Evolutionary conservation across 2,329 filamentous ascomycete genomes (phyloP).

Genomic region (Alternaria gaisen): DNA sequence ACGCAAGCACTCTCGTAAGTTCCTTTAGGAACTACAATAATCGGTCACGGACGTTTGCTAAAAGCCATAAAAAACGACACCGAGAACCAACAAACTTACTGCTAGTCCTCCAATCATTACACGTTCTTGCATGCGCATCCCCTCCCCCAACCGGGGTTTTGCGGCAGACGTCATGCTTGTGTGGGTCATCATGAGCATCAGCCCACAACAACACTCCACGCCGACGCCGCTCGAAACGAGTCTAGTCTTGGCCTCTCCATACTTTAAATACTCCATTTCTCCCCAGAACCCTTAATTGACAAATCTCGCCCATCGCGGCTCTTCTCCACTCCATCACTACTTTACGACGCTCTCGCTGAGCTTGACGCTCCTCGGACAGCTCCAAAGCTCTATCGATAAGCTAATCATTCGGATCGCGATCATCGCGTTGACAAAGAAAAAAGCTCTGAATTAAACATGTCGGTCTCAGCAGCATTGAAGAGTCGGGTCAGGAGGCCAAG

Average conservation of each 20-base stretch:
- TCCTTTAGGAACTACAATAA: neutral
- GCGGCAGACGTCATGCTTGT: conserved; percentile 26
- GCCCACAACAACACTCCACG: conserved; percentile 20
- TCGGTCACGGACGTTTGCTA: neutral
- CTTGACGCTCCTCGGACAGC: conserved; percentile 2
- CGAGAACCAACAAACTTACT: neutral
- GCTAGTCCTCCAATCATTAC: neutral
- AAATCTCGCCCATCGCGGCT: conserved; percentile 12
- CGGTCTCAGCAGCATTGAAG: conserved; percentile 77
- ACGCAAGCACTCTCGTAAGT: neutral
- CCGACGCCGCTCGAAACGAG: conserved; percentile 14
- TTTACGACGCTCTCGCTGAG: conserved; percentile 2
- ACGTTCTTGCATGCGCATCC: conserved; percentile 1
- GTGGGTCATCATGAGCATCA: conserved; percentile 22
- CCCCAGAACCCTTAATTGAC: conserved; percentile 2
- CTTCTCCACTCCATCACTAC: conserved; percentile 20
- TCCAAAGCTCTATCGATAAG: conserved; percentile 23
- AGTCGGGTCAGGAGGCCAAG: conserved; percentile 78
- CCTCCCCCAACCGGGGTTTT: conserved; percentile 18
- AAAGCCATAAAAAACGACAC: neutral
- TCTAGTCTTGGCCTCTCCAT: conserved; percentile 17
- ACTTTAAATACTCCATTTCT: conserved; percentile 19
- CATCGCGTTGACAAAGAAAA: neutral
- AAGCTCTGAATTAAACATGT: conserved; percentile 41
- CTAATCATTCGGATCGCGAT: neutral